Evolutionary conservation across 768 basidiomycete genomes (phyloP), one percentile per base, ranked within the genome.

Genomic region (Boletus reticuloceps): DNA sequence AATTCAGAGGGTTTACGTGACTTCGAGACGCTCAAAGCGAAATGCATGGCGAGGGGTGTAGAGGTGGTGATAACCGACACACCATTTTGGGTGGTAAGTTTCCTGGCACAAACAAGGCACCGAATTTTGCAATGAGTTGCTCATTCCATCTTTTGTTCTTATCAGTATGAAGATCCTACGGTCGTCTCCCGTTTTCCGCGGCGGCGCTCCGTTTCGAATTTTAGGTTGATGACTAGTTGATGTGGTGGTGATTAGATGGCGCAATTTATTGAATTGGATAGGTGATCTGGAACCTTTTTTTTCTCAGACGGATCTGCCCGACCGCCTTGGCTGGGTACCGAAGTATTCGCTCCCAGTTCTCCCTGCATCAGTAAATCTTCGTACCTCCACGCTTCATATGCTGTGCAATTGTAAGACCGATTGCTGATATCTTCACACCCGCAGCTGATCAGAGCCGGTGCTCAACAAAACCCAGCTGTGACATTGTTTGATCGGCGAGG

Each of bases 91-190:
- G 58, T 69, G 60, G 78, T 79, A 39, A 63, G 78, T 71, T 25
- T 7, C 20, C 29, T 31, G 17, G 11, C 34, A 13, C 34, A 36
- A 14, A 11, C 34, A 14, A 36, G 14, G 38, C 17, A 2, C 17
- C 6, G 22, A 10, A 14, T 42, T 5, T 32, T 14, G 27, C 4
- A 11, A 51, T 51, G 27, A 48, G 22, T 19, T 2, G 9, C 43
- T 36, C 34, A 39, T 42, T 25, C 6, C 6, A 3, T 11, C 44
- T 22, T 19, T 34, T 52, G 19, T 39, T 8, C 25, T 31, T 25
- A 13, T 40, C 58, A 78, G 76, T 59, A 59, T 17, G 75, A 78
- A 45, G 75, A 77, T 47, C 72, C 74, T 38, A 65, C 75, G 3
- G 55, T 62, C 6, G 60, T 70, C 17, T 47, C 51, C 11, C 61